Evolutionary conservation across 129 eudicot species (phyloP).

Genomic region (Flaveria linearis): DNA sequence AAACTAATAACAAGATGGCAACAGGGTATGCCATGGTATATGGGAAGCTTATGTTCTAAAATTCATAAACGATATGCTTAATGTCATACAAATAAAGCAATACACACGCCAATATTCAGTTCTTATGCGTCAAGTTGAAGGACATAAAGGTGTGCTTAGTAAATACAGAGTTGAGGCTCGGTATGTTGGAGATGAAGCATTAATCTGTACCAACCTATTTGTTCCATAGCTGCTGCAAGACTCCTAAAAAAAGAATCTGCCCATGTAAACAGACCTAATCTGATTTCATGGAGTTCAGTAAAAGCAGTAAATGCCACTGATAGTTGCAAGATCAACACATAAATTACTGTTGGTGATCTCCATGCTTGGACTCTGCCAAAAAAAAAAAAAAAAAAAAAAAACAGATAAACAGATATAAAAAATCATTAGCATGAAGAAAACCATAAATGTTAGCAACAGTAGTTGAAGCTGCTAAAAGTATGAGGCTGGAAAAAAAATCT

Average conservation of each 20-base stretch:
- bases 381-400: slow-evolving; percentile 29
- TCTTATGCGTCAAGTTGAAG: slow-evolving; percentile 9
- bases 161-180: slow-evolving; percentile 14
- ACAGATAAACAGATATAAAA: neutral
- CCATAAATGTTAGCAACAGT: neutral
- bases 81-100: neutral
- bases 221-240: slow-evolving; percentile 51
- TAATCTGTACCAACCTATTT: slow-evolving; percentile 57
- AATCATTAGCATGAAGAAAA: slow-evolving; percentile 4
- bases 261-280: slow-evolving; percentile 46
- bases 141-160: slow-evolving; percentile 9
- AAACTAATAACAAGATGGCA: neutral
- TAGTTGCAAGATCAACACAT: slow-evolving; percentile 64
- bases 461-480: neutral
- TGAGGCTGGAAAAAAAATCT: slow-evolving; percentile 26
- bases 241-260: slow-evolving; percentile 57
- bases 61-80: neutral
- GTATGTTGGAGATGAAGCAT: slow-evolving; percentile 4
- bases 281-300: slow-evolving; percentile 56
- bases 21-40: neutral
- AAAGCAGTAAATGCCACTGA: slow-evolving; percentile 61
- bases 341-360: slow-evolving; percentile 70
- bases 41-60: neutral
- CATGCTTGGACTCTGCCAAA: slow-evolving; percentile 70
- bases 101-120: neutral